Evolutionary conservation across 139 green algal genomes (phyloP), one percentile per base, ranked within the genome.

Genomic region (Micractinium sp.): DNA sequence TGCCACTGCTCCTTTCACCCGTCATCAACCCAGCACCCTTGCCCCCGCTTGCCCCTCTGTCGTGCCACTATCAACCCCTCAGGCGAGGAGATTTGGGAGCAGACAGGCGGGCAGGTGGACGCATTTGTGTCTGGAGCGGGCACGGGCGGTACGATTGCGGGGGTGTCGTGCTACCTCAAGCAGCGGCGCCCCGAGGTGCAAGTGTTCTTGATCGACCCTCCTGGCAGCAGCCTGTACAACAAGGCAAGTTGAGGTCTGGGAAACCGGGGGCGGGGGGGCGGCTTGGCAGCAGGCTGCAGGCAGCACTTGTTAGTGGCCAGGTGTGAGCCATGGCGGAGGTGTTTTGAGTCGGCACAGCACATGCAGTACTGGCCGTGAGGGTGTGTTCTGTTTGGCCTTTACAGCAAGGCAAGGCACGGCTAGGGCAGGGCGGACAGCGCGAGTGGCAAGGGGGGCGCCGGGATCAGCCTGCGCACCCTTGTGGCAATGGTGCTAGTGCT

Each of bases 121-220:
- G 98, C 96, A 0, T 99, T 99, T 94, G 95, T 99, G 15, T 97
- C 91, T 35, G 98, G 96, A 0, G 95, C 96, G 2, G 98, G 98
- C 41, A 99, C 98, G 16, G 98, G 98, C 0, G 97, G 97, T 81
- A 99, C 97, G 7, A 95, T 99, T 14, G 97, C 97, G 4, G 97
- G 97, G 9, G 94, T 99, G 14, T 97, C 94, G 0, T 66, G 53
- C 1, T 89, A 35, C 13, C 93, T 99, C 5, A 98, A 99, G 89
- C 29, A 73, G 12, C 83, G 90, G 19, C 82, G 92, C 22, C 71
- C 90, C 15, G 67, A 20, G 20, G 74, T 93, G 36, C 79, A 81
- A 56, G 91, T 97, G 0, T 95, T 95, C 82, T 89, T 99, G 29
- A 91, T 97, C 0, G 97, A 99, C 91, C 97, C 97, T 0, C 97